Evolutionary conservation across 2,329 filamentous ascomycete genomes (phyloP).

Genomic region (Graphiopsis chlorocephala): DNA sequence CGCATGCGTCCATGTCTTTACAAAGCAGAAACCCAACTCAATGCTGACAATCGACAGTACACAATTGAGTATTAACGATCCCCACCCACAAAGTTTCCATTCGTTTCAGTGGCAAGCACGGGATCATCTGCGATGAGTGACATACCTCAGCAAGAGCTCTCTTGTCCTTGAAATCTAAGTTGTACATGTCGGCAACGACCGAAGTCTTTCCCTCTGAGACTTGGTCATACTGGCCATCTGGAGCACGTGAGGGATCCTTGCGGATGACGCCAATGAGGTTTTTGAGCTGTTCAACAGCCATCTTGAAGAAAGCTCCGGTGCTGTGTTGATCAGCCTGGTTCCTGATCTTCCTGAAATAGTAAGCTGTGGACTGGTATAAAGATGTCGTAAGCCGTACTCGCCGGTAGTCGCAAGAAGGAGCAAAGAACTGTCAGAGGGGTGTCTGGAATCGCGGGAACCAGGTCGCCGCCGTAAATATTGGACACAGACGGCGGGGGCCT

Average conservation of each 20-base stretch:
- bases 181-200: slow-evolving; percentile 40
- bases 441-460: background rate
- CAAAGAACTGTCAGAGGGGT: background rate
- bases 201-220: slow-evolving; percentile 42
- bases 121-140: background rate
- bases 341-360: background rate
- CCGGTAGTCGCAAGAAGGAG: background rate
- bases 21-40: background rate
- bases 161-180: slow-evolving; percentile 40
- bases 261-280: slow-evolving; percentile 46
- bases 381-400: background rate
- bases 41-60: background rate
- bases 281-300: slow-evolving; percentile 38
- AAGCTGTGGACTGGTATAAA: background rate
- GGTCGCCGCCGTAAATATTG: background rate
- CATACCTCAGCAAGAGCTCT: slow-evolving; percentile 41
- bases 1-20: background rate
- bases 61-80: background rate
- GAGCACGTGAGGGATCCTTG: slow-evolving; percentile 46
- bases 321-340: background rate
- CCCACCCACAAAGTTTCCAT: background rate
- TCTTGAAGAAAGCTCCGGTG: slow-evolving; percentile 9
- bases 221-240: slow-evolving; percentile 46
- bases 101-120: background rate
- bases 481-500: background rate